Percentiles rank a stretch among this genome's conserved stretches.
Evolutionary conservation across 805 yeast species (phyloP).

Genomic region (Ogataea henricii): DNA sequence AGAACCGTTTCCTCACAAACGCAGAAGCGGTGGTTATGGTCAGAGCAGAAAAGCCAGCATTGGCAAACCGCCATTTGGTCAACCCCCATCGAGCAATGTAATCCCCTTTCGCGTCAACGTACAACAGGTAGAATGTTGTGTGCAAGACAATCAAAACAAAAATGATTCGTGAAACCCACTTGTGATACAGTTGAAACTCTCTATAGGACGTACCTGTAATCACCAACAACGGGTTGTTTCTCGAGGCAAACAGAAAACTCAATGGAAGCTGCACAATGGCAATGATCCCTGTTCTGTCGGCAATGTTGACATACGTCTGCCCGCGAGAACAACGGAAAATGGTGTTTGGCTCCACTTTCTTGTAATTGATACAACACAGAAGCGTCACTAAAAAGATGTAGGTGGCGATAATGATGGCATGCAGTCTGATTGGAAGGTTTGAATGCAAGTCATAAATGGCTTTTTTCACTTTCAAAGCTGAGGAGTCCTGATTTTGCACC

Average conservation of each 20-base stretch:
- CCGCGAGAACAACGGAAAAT: conserved; percentile 35
- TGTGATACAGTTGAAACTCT: conserved; percentile 39
- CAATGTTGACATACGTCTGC: conserved; percentile 35
- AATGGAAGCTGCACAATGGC: conserved; percentile 42
- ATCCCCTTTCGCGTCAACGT: conserved; percentile 38
- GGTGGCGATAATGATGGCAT: conserved; percentile 31
- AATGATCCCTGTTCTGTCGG: conserved; percentile 50
- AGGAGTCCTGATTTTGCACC: conserved; percentile 4
- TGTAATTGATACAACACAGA: conserved; percentile 34
- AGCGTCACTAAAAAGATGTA: conserved; percentile 32
- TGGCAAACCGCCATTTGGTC: conserved; percentile 47
- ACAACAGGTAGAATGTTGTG: conserved; percentile 40
- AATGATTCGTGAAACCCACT: conserved; percentile 44
- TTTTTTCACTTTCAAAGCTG: conserved; percentile 7
- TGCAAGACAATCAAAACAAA: conserved; percentile 42
- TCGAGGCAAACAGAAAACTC: conserved; percentile 36
- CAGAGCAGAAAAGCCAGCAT: conserved; percentile 36
- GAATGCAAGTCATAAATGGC: conserved; percentile 15
- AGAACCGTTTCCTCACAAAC: conserved; percentile 37
- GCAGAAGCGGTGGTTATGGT: conserved; percentile 35
- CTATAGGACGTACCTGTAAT: conserved; percentile 39
- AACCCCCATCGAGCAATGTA: conserved; percentile 40
- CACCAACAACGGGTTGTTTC: conserved; percentile 36
- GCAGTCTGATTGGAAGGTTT: conserved; percentile 37
- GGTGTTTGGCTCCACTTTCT: conserved; percentile 30